Percentiles rank a stretch among this genome's conserved stretches.
These are phyloP conservation scores for Metschnikowia arizonensis DNA, from an alignment of 805 yeast species.

Conservation along the genomic window DNA sequence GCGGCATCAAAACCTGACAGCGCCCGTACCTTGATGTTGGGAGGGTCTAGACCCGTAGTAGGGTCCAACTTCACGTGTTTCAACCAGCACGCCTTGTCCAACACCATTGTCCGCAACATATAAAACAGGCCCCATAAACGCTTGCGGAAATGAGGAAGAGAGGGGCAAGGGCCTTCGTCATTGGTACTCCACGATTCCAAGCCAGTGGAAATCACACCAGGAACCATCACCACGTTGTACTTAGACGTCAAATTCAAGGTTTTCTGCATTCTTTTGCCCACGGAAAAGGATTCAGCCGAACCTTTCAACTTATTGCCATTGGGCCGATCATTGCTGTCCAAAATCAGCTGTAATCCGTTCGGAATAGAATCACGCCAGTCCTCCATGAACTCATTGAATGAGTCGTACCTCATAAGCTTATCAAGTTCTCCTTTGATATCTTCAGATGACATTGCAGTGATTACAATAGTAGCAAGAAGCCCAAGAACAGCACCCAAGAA, in stretches of 20 bases:
- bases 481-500: constrained; percentile 74
- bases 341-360: constrained; percentile 51
- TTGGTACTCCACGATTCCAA: constrained; percentile 87
- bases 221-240: constrained; percentile 85
- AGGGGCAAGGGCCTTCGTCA: constrained; percentile 70
- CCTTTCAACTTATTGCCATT: constrained; percentile 38
- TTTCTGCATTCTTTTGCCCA: constrained; percentile 60
- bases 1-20: constrained; percentile 97
- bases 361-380: constrained; percentile 74
- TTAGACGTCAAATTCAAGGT: constrained; percentile 52
- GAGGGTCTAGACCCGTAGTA: constrained; percentile 90
- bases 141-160: constrained; percentile 80
- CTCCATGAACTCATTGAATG: constrained; percentile 53
- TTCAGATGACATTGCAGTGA: constrained; percentile 41
- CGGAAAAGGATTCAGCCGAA: constrained; percentile 80
- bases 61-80: constrained; percentile 86
- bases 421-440: constrained; percentile 45
- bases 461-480: constrained; percentile 55
- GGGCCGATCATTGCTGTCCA: constrained; percentile 51
- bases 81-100: constrained; percentile 92
- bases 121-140: constrained; percentile 96
- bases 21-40: constrained; percentile 73
- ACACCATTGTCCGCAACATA: constrained; percentile 87
- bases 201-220: constrained; percentile 95
- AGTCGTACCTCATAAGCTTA: constrained; percentile 45